Base-by-base conservation (phyloP, 352 stramenopile genomes). In the Aphanomyces invadans region DNA sequence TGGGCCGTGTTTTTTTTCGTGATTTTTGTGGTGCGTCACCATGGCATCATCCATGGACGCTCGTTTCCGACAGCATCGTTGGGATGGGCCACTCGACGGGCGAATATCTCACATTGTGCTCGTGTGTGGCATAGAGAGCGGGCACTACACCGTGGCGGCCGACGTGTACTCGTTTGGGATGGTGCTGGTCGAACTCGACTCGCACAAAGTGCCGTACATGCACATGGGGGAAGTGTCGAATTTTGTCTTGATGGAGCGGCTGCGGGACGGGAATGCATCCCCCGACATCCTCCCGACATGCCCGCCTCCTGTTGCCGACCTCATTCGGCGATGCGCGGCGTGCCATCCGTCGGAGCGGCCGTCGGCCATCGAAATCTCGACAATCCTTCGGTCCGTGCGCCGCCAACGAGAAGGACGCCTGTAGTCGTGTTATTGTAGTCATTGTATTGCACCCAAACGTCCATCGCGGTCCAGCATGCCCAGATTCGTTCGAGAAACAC, bases 131-230 rank as follows among this genome's bases (percentile, higher is more conserved):
- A n/a, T 96, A 23, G 33, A 73, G 7, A 46, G 57, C 42, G 17
- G 63, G 19, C 39, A 26, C 33, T 71, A 69, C 31, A 69, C 66
- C 7, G 66, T 63, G 9, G 51, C 45, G 2, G 57, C 66, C 31
- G 66, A 71, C 42, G 62, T 71, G 2, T 71, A 71, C 33, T 61
- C 66, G 46, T 63, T 71, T 9, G 66, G 66, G 2, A 63, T 68
- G 38, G 5, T 71, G 2, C 66, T 71, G 10, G 33, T 42, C 10
- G 66, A 71, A 26, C 44, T 71, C 19, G 56, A 62, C 4, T 69
- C 56, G 0, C 46, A 61, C 46, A 23, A 61, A 3, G 25, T 49
- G 19, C 62, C 62, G 2, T 69, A 69, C 26, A 54, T 44, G 28
- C 7, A 28, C 12, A 12, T 54, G 21, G 15, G 9, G 2, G 59